A percentile compares a stretch with the other conserved stretches of the same genome.
Evolutionary conservation across 2,329 filamentous ascomycete species (phyloP).

Genomic region (Colletotrichum coccodes): DNA sequence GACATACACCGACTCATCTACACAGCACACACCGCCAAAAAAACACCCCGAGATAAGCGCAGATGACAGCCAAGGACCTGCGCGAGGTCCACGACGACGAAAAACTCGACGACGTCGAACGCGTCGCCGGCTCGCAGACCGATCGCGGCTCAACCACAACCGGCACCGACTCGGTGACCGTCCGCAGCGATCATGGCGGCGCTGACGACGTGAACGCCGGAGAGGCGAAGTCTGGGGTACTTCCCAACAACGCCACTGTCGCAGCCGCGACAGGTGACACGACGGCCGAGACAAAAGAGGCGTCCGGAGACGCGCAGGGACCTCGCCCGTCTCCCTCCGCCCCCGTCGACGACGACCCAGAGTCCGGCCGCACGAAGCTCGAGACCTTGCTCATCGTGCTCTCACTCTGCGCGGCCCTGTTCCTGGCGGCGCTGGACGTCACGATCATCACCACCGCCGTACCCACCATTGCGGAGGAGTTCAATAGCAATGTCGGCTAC

Average conservation of each 20-base stretch:
- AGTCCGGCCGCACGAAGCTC: conserved; percentile 48
- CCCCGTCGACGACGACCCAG: conserved; percentile 36
- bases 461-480: conserved; percentile 67
- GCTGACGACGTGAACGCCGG: not conserved
- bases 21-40: not conserved
- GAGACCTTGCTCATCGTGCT: conserved; percentile 42
- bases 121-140: conserved; percentile 15
- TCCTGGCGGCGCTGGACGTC: conserved; percentile 59
- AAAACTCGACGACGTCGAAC: conserved; percentile 26
- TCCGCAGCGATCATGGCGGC: not conserved
- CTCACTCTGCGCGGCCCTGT: conserved; percentile 42
- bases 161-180: conserved; percentile 22
- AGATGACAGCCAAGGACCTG: conserved; percentile 15
- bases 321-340: not conserved
- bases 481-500: conserved; percentile 73
- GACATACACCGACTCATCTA: not conserved
- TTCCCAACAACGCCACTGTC: not conserved
- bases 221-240: not conserved
- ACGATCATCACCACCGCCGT: conserved; percentile 72
- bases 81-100: conserved; percentile 26
- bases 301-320: not conserved
- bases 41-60: not conserved
- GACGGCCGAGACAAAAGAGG: not conserved
- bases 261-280: not conserved
- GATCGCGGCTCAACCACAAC: conserved; percentile 2